Base-by-base conservation (phyloP, 768 basidiomycete genomes). In the Boletus sensibilis region DNA sequence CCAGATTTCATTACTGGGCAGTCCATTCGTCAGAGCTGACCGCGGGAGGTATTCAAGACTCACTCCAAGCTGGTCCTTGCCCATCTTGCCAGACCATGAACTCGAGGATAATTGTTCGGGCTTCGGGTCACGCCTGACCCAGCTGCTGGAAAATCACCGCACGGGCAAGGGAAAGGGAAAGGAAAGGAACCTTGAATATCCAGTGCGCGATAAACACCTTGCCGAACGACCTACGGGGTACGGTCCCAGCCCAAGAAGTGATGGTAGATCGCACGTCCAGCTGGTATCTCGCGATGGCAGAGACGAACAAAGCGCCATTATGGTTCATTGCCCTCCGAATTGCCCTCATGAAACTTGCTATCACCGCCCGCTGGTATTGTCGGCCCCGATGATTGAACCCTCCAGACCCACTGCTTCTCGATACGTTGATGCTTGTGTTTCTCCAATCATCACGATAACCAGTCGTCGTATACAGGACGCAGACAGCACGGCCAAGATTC, bases 351-450 rank as follows among this genome's bases (percentile, higher is more conserved):
- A 61, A 37, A 50, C 49, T 58, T 65, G 63, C 21, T 41, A 49
- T 47, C 11, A 18, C 35, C 20, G 27, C 34, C 21, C 33, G 5
- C 3, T 21, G 11, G 16, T 23, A 29, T 31, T n/a, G 5, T 52
- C 52, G 7, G 23, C 21, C 39, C 33, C 47, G 21, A 23, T 7
- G 25, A 39, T 47, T 2, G 34, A 55, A 10, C n/a, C 41, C 29
- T 20, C 46, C 23, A 34, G 12, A 46, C 23, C 29, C 18, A 20
- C 39, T 25, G n/a, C 39, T 37, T 4, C 61, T 37, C 64, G 44
- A 60, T 68, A 72, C 23, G 64, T 57, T n/a, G 69, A 70, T 46
- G 62, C 59, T 34, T 58, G 53, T 41, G 69, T 70, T 46, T 70
- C 69, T 31, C 69, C 69, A 1, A 70, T 67, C 16, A 50, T 63